Base-by-base conservation (phyloP, 257 asterid genomes). In the Ilex asprella region DNA sequence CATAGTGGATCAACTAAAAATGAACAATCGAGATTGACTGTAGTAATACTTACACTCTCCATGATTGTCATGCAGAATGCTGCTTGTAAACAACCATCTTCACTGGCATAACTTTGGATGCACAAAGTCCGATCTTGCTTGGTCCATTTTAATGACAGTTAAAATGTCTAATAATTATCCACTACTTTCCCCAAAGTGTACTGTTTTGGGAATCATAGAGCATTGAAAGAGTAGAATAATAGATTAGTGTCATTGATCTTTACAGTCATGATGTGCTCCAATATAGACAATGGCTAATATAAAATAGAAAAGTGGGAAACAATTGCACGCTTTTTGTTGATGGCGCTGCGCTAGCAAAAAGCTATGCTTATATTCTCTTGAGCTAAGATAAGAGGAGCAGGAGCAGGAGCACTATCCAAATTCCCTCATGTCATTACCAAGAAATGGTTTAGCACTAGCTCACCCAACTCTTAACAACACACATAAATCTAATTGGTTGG, bases 21-120 rank as follows among this genome's bases (percentile, higher is more conserved):
- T 43, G 70, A 70, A 60, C 62, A 65, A 62, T 64, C 31, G 62
- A 62, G 65, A 60, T 27, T 30, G 57, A 46, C 47, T 32, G 16
- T 39, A 31, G 35, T 13, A 64, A 58, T 65, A 31, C 61, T 57
- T 57, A 3, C 41, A 0, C 41, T 35, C 41, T 35, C 8, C 27
- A 21, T 21, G 27, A 21, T 21, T 21, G 27, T 21, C 8, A 35
- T 35, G 41, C 5, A 35, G 5, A 35, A 35, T 64, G 32, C 50
- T 27, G 21, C 52, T 16, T 59, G 57, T 35, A 46, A 70, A 78
- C 80, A 57, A 70, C 16, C 61, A 56, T 62, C 13, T 73, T 61
- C 64, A 68, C 39, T 61, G 67, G 74, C 74, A 62, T 71, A 58
- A 63, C 73, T 75, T 63, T n/a, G n/a, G 55, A 68, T 27, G 68